Base-by-base conservation (phyloP, 129 eudicot species). In the Flaveria linearis region DNA sequence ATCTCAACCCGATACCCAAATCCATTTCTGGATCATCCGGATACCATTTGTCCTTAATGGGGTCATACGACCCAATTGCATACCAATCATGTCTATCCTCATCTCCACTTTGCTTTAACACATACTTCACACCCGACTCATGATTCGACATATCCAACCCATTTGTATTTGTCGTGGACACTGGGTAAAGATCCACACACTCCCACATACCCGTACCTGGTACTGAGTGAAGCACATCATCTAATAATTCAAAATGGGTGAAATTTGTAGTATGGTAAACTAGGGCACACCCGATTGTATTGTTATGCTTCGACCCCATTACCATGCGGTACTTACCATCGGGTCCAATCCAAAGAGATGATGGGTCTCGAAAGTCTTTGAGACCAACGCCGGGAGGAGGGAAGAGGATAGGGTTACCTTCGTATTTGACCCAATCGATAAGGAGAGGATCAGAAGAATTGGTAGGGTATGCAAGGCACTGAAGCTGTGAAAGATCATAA, bases 201-300 rank as follows among this genome's bases (percentile, higher is more conserved):
- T 92, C 98, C 98, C 98, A 90, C 98, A 92, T 90, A 23, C 98
- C 96, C 69, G 96, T 90, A 79, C 86, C 86, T 62, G 87, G 88
- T 3, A 92, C 98, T 49, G 72, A 85, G 56, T 92, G 97, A 22
- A 92, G 33, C 41, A 75, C 58, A 6, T 82, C 88, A 49, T 87
- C 89, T 82, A 85, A 62, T 22, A 92, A 49, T 76, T 92, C 84
- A 25, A 69, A 92, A 67, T 79, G 87, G 5, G 68, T 73, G 42
- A 92, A 92, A 26, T 92, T 78, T 0, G 73, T 73, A 0, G 96
- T 92, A 42, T 77, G 85, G 55, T 89, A 92, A 39, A 92, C 78
- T 14, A 92, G 72, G 0, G 91, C 52, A 11, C 88, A 65, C 61
- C 97, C 97, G 9, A 88, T 84, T 11, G 81, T 82, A 39, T 78